Evolutionary conservation across 495 filamentous ascomycete genomes (phyloP).

Genomic region (Penicillium desertorum): DNA sequence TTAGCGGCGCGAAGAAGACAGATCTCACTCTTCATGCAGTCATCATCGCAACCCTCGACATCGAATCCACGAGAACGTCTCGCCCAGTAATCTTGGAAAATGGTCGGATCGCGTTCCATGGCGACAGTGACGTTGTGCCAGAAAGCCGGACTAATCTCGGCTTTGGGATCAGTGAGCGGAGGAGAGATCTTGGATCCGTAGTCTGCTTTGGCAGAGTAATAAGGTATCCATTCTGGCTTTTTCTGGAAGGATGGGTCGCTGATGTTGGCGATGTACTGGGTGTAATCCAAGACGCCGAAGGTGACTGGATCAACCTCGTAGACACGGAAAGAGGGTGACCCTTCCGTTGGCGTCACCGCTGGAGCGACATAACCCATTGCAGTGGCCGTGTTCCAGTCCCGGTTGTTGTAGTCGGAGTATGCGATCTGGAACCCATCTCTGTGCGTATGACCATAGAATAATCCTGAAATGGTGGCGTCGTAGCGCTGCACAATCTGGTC

Average conservation of each 20-base stretch:
- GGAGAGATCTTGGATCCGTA: slow-evolving; percentile 50
- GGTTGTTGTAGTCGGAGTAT: slow-evolving; percentile 47
- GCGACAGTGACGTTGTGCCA: slow-evolving; percentile 57
- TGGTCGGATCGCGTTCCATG: slow-evolving; percentile 35
- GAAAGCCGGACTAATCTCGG: slow-evolving; percentile 54
- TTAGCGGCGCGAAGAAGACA: slow-evolving; percentile 44
- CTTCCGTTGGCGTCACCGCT: slow-evolving; percentile 53
- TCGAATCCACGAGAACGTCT: slow-evolving; percentile 39
- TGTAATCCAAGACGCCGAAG: slow-evolving; percentile 52
- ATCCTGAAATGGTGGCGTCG: slow-evolving; percentile 50
- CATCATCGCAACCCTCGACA: slow-evolving; percentile 31
- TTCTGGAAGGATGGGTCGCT: slow-evolving; percentile 41
- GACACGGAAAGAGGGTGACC: slow-evolving; percentile 55
- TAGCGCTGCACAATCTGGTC: slow-evolving; percentile 56
- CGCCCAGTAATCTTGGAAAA: slow-evolving; percentile 42
- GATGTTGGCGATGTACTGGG: slow-evolving; percentile 54
- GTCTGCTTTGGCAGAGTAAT: slow-evolving; percentile 54
- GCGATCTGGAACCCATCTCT: slow-evolving; percentile 55
- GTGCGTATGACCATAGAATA: slow-evolving; percentile 62
- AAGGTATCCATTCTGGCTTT: slow-evolving; percentile 47
- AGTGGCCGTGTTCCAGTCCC: slow-evolving; percentile 38
- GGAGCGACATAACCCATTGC: slow-evolving; percentile 52
- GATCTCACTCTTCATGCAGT: slow-evolving; percentile 40
- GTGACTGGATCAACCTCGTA: slow-evolving; percentile 56
- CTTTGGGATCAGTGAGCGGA: slow-evolving; percentile 30